Conservation (phyloP, 176 grass and related monocot species). For the Bothriochloa decipiens region DNA sequence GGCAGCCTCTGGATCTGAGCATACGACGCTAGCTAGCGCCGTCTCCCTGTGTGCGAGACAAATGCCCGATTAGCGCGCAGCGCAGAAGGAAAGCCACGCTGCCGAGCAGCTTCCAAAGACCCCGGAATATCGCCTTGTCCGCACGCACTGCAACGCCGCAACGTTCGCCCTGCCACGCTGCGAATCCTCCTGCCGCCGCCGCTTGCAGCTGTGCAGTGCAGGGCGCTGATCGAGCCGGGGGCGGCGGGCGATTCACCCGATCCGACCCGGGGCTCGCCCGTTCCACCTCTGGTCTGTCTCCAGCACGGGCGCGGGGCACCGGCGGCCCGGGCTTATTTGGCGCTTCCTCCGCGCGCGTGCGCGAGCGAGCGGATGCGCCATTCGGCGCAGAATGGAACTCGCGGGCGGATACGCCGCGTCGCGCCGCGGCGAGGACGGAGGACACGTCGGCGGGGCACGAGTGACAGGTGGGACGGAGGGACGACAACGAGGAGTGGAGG, state of each 20-base stretch:
- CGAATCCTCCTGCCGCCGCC: slow-evolving; percentile 13
- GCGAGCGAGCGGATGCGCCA: no score
- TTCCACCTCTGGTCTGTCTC: no score
- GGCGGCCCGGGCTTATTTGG: no score
- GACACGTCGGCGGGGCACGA: background rate
- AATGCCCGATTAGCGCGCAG: slow-evolving; percentile 23
- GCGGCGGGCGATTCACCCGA: background rate
- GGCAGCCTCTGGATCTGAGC: background rate
- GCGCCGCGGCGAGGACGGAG: background rate
- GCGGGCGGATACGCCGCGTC: no score
- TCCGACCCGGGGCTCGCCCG: no score
- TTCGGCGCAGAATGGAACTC: background rate
- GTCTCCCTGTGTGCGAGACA: slow-evolving; percentile 27
- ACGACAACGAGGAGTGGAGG: background rate
- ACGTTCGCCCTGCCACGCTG: background rate
- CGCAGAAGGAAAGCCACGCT: background rate
- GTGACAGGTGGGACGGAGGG: background rate
- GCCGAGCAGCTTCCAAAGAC: slow-evolving; percentile 25
- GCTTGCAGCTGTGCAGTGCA: background rate
- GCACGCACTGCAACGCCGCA: background rate
- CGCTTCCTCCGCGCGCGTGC: background rate
- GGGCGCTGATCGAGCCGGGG: background rate
- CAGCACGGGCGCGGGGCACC: background rate
- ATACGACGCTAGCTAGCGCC: background rate
- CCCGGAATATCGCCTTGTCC: background rate